Conservation (phyloP, 2,329 filamentous ascomycete genomes). For the Penicillium glabrum region DNA sequence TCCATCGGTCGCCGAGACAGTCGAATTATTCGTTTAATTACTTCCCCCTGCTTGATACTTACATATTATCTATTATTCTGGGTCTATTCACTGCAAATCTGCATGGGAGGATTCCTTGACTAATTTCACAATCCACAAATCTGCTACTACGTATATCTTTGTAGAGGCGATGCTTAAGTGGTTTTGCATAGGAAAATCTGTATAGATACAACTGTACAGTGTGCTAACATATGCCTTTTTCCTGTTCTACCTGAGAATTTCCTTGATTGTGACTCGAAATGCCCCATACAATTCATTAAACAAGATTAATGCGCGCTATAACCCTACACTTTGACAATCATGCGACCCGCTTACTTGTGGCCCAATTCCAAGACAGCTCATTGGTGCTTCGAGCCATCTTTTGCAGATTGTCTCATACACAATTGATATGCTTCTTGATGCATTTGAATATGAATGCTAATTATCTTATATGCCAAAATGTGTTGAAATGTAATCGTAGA, state of each 20-base stretch:
- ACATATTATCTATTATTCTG: background rate
- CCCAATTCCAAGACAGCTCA: background rate
- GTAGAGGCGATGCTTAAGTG: too few species aligned
- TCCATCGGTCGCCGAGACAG: slow-evolving; percentile 25
- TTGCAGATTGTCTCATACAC: background rate
- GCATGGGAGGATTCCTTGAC: background rate
- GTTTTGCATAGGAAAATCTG: too few species aligned
- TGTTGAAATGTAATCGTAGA: background rate
- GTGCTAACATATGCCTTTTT: too few species aligned
- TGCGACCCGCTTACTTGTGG: background rate
- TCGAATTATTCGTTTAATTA: slow-evolving; percentile 1
- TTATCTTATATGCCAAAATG: background rate
- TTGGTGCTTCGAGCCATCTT: background rate
- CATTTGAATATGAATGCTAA: too few species aligned
- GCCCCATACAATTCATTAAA: too few species aligned
- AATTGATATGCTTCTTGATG: background rate
- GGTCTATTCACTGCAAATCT: background rate
- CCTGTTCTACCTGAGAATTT: too few species aligned
- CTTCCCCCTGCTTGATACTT: slow-evolving; percentile 5
- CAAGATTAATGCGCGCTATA: background rate
- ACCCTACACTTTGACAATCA: background rate
- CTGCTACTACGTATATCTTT: background rate
- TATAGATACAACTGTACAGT: too few species aligned
- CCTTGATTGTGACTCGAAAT: too few species aligned
- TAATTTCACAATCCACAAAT: background rate